Evolutionary conservation across 208 protist species (phyloP).

Genomic region (Trypanosoma avium): DNA sequence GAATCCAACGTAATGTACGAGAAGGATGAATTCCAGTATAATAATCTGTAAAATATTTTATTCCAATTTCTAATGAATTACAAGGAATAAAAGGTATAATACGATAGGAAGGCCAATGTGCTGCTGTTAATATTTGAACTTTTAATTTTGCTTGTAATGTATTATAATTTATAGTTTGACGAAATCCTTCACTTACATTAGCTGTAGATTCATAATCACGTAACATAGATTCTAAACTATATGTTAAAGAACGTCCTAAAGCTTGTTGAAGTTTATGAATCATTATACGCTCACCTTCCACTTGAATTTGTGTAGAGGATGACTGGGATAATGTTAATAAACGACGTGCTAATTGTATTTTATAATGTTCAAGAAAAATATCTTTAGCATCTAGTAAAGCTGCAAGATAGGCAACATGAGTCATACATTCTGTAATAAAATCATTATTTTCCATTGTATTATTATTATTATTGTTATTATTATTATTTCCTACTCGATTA

Average conservation of each 20-base stretch:
- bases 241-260: constrained; percentile 37
- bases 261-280: constrained; percentile 41
- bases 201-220: constrained; percentile 48
- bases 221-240: constrained; percentile 68
- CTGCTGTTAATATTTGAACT: constrained; percentile 46
- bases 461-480: constrained; percentile 3
- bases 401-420: constrained; percentile 36
- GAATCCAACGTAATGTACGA: constrained; percentile 63
- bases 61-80: constrained; percentile 34
- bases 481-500: constrained; percentile 22
- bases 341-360: constrained; percentile 44
- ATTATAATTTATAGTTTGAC: constrained; percentile 21
- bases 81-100: constrained; percentile 27
- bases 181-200: constrained; percentile 30
- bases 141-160: constrained; percentile 28
- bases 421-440: background rate
- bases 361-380: constrained; percentile 59
- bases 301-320: constrained; percentile 17
- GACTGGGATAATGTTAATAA: constrained; percentile 25
- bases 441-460: constrained; percentile 21
- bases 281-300: constrained; percentile 56
- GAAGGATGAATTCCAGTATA: constrained; percentile 57
- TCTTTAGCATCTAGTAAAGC: constrained; percentile 63
- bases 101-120: constrained; percentile 44
- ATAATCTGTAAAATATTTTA: constrained; percentile 48